Base-by-base conservation (phyloP, 2,329 filamentous ascomycete genomes). In the Westerdykella ornata region DNA sequence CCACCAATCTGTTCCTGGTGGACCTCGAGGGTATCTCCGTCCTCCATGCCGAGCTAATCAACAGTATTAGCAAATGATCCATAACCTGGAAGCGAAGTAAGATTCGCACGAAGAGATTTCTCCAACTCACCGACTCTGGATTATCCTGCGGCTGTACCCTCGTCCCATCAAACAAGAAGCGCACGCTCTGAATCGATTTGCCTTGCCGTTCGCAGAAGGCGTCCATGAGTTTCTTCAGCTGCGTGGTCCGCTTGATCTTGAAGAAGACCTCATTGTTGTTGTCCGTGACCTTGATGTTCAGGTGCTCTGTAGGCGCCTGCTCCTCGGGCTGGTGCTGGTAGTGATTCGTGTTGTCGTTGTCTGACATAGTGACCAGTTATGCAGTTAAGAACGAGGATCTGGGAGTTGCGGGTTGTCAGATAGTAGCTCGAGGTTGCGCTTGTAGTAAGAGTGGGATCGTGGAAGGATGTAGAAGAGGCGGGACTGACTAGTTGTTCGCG, bases 201-300 rank as follows among this genome's bases (percentile, higher is more conserved):
- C 92, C 92, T 66, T 96, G 89, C 17, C 92, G 81, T 54, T 97
- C 90, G 68, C 92, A 98, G 68, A 97, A 98, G 15, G 92, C 92
- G 47, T 88, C 84, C 92, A 98, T 98, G 41, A 98, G 76, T 75
- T 98, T 98, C 72, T 95, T 92, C 1, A 98, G 79, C 66, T 88
- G 86, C 1, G 92, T 98, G 16, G 84, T 88, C 29, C 89, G 81
- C 82, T 98, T 98, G 73, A 98, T 98, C 76, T 98, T 98, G 76
- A 98, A 98, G 69, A 97, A 98, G 58, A 98, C 90, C 66, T 98
- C 92, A 67, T 98, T 98, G 73, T 96, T 96, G 73, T 94, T 96
- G 59, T 98, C 92, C 0, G 92, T 97, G 12, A 98, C 92, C 68
- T 98, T 98, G 72, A 98, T 97, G 72, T 98, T 98, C 4, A 98